Conservation (phyloP, 164 flowering plant species). For the Piper betle region DNA sequence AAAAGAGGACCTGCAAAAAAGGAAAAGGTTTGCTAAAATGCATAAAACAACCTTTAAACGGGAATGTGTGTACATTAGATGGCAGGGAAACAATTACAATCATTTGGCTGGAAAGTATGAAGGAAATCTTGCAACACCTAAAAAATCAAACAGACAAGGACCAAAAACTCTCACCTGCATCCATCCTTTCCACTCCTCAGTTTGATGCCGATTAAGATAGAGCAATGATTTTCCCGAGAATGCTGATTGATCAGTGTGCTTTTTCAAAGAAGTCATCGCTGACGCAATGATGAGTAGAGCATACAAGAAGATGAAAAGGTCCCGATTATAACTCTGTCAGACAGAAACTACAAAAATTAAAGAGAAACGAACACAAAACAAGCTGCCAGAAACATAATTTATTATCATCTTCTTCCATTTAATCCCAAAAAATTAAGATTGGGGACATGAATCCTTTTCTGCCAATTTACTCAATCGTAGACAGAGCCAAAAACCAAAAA, state of each 20-base stretch:
- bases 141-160: not conserved
- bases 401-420: not conserved
- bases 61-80: too few relatives aligned
- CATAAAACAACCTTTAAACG: not conserved
- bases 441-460: too few relatives aligned
- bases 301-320: slow-evolving; percentile 86
- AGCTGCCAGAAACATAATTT: not conserved
- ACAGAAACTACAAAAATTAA: not conserved
- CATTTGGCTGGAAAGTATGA: not conserved
- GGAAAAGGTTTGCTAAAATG: not conserved
- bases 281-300: slow-evolving; percentile 72
- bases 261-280: slow-evolving; percentile 82
- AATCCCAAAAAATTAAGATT: too few relatives aligned
- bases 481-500: not conserved
- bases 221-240: slow-evolving; percentile 74
- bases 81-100: not conserved
- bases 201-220: slow-evolving; percentile 92
- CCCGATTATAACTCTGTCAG: slow-evolving; percentile 85
- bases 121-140: not conserved
- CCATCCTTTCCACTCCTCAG: slow-evolving; percentile 99
- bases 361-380: not conserved
- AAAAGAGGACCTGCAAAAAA: slow-evolving; percentile 63
- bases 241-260: slow-evolving; percentile 79
- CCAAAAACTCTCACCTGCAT: slow-evolving; percentile 65
- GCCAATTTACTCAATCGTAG: too few relatives aligned